phyloP scores from a whole-genome alignment of 805 yeast species.

The Lachancea sp. region DNA sequence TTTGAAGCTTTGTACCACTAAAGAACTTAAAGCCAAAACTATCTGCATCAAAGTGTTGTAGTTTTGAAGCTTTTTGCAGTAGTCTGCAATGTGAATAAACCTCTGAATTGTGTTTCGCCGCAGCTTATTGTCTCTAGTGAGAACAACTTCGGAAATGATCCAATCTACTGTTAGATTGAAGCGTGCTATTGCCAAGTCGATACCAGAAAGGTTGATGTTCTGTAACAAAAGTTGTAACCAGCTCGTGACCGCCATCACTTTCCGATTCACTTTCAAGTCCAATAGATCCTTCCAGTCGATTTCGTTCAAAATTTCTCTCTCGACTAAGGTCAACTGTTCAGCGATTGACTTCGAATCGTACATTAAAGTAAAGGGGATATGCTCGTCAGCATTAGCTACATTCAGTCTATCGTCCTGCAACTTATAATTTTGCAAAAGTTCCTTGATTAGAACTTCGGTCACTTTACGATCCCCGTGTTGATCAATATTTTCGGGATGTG shows the following conservation, averaged over 20 bases:
- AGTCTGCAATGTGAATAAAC: constrained; percentile 78
- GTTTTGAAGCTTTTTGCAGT: constrained; percentile 67
- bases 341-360: constrained; percentile 63
- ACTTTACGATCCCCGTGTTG: constrained; percentile 5
- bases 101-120: constrained; percentile 70
- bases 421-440: constrained; percentile 22
- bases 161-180: constrained; percentile 87
- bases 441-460: constrained; percentile 16
- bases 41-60: constrained; percentile 85
- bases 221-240: constrained; percentile 75
- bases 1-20: constrained; percentile 49
- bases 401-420: constrained; percentile 25
- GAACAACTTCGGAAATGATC: constrained; percentile 80
- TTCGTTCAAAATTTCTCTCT: constrained; percentile 73
- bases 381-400: constrained; percentile 40
- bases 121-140: constrained; percentile 55
- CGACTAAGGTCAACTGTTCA: constrained; percentile 79
- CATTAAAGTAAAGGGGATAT: constrained; percentile 76
- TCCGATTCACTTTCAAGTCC: constrained; percentile 66
- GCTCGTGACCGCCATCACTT: constrained; percentile 61
- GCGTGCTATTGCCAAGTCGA: constrained; percentile 73
- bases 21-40: constrained; percentile 69
- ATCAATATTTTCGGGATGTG: constrained; percentile 15
- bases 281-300: constrained; percentile 89
- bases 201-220: constrained; percentile 56